Conservation (phyloP, 768 basidiomycete species). For the Collybia sordida region DNA sequence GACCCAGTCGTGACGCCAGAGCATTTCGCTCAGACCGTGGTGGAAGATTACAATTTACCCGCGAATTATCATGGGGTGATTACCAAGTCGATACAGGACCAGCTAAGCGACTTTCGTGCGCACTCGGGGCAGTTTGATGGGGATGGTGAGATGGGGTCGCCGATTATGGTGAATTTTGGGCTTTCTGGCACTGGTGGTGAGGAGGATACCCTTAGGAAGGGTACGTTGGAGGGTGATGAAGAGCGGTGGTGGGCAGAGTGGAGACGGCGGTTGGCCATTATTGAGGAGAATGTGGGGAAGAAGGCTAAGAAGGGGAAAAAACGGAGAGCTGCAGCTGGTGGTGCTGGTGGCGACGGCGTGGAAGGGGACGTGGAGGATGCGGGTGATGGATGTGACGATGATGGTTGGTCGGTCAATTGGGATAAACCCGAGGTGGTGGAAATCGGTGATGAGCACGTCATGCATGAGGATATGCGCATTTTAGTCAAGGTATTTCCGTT, state of each 20-base stretch:
- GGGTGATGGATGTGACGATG: conserved; percentile 22
- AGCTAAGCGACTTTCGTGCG: conserved; percentile 76
- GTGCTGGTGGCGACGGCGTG: conserved; percentile 26
- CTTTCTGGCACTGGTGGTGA: conserved; percentile 16
- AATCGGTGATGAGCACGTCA: conserved; percentile 59
- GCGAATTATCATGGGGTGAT: conserved; percentile 65
- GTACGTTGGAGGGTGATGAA: conserved; percentile 20
- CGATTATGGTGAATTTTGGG: background rate
- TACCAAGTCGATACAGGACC: conserved; percentile 83
- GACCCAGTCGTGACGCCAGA: conserved; percentile 91
- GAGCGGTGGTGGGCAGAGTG: conserved; percentile 22
- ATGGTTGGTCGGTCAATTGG: background rate
- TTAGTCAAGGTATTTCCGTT: conserved; percentile 73
- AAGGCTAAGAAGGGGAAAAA: conserved; percentile 32
- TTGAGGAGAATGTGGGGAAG: conserved; percentile 1
- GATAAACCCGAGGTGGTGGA: conserved; percentile 55
- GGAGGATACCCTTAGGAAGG: conserved; percentile 16
- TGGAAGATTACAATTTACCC: conserved; percentile 87
- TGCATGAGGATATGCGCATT: conserved; percentile 88
- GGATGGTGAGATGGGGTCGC: conserved; percentile 28
- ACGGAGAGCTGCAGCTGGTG: conserved; percentile 37
- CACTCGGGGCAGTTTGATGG: conserved; percentile 59
- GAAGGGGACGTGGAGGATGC: conserved; percentile 30
- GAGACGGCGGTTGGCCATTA: conserved; percentile 6
- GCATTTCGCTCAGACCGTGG: conserved; percentile 83